Evolutionary conservation across 208 protist genomes (phyloP), one percentile per base, ranked within the genome.

Genomic region (Leishmania braziliensis): DNA sequence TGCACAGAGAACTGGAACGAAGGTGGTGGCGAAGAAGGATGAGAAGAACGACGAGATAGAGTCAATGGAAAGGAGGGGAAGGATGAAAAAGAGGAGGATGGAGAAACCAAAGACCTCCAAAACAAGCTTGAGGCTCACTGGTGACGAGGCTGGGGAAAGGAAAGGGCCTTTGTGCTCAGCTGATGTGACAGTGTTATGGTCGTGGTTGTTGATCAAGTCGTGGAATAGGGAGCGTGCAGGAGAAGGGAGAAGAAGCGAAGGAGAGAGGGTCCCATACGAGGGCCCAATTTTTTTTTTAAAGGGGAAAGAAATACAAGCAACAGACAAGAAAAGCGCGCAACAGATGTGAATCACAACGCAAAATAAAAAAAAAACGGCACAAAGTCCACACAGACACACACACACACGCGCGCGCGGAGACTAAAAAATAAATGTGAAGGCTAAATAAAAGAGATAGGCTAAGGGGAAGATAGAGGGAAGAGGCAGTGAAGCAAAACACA

Each of bases 301-400:
- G 26, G 75, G 80, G 80, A 77, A 79, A 73, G 50, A 80, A 81
- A 82, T 51, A 83, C 81, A 83, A 66, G 69, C 69, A 86, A 74
- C 63, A 81, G 85, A 43, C 14, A n/a, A 70, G 43, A 65, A 66
- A 80, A 84, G 82, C 58, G 83, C 65, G 83, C 65, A 36, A 53
- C 69, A 75, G 83, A 62, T 78, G 62, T 23, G 60, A 20, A 83
- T 9, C 76, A 46, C 83, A 80, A 81, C 12, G 3, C 20, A 10
- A 6, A 66, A 43, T 16, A 39, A 69, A 43, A 69, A 43, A 69
- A 65, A 65, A 65, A 29, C 18, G 26, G n/a, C 63, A 18, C 33
- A 46, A 46, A 46, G 43, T 46, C 43, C 2, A 46, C 43, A 46
- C 43, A 4, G 43, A 68, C 63, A 43, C 63, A 20, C n/a, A 46